Conservation (phyloP, 176 grass and related monocot species). For the Aegilops umbellulata region DNA sequence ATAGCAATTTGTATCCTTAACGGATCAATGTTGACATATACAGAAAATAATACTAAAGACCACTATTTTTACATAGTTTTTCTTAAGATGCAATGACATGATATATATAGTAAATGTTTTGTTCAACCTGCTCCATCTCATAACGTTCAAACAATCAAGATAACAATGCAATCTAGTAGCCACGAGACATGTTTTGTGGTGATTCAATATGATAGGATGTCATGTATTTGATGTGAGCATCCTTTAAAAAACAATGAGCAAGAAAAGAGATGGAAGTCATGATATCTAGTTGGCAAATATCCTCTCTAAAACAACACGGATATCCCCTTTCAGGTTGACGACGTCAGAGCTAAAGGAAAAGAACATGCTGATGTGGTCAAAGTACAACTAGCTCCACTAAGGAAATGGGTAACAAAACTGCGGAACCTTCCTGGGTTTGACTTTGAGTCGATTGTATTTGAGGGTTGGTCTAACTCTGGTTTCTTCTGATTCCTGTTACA, state of each 20-base stretch:
- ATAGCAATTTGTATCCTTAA: too few relatives aligned
- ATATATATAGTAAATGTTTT: slow-evolving; percentile 4
- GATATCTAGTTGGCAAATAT: background rate
- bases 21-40: too few relatives aligned
- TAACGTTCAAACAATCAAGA: background rate
- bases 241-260: background rate
- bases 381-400: slow-evolving; percentile 70
- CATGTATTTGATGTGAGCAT: background rate
- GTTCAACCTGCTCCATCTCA: background rate
- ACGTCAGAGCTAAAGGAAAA: slow-evolving; percentile 70
- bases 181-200: background rate
- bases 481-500: background rate
- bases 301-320: background rate
- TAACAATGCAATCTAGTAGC: background rate
- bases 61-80: background rate
- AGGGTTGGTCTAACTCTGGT: background rate
- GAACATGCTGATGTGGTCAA: slow-evolving; percentile 62
- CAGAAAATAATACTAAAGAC: background rate
- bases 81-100: background rate
- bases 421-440: background rate
- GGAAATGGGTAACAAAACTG: slow-evolving; percentile 63
- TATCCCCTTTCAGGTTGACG: slow-evolving; percentile 50
- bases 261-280: background rate
- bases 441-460: background rate
- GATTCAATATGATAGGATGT: background rate